phyloP scores from a whole-genome alignment of 1,139 yeast species.

The Lodderomyces margitis region DNA sequence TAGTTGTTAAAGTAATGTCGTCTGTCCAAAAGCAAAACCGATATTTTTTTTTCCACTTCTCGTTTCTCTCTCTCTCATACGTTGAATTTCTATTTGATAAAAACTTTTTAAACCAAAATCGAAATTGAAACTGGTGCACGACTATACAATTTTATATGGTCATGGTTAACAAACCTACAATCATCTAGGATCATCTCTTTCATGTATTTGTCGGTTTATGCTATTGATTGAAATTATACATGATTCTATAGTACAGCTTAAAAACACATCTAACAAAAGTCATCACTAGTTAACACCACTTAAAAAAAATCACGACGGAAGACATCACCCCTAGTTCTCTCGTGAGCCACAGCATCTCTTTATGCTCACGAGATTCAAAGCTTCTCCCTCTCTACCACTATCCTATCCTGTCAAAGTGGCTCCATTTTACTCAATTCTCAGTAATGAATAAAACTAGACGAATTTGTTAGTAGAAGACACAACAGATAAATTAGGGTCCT shows the following conservation, averaged over 20 bases:
- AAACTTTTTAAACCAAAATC: not conserved
- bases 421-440: constrained; percentile 26
- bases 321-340: too few species aligned
- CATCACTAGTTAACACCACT: too few species aligned
- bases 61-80: not conserved
- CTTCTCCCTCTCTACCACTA: not conserved
- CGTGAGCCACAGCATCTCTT: too few species aligned
- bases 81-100: constrained; percentile 1
- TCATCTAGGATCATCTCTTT: not conserved
- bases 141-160: not conserved
- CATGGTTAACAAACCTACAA: too few species aligned
- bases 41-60: not conserved
- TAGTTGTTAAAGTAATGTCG: not conserved
- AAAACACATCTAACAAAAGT: not conserved
- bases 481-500: too few species aligned
- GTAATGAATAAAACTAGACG: constrained; percentile 45
- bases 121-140: not conserved
- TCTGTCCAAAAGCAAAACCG: not conserved
- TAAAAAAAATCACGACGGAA: too few species aligned
- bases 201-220: not conserved
- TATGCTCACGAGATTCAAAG: not conserved
- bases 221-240: not conserved
- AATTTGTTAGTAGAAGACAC: too few species aligned
- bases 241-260: not conserved
- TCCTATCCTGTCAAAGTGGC: not conserved